Percentiles rank a stretch among this genome's conserved stretches.
Conservation (phyloP, 2,329 filamentous ascomycete species). For the Pseudogymnoascus verrucosus region DNA sequence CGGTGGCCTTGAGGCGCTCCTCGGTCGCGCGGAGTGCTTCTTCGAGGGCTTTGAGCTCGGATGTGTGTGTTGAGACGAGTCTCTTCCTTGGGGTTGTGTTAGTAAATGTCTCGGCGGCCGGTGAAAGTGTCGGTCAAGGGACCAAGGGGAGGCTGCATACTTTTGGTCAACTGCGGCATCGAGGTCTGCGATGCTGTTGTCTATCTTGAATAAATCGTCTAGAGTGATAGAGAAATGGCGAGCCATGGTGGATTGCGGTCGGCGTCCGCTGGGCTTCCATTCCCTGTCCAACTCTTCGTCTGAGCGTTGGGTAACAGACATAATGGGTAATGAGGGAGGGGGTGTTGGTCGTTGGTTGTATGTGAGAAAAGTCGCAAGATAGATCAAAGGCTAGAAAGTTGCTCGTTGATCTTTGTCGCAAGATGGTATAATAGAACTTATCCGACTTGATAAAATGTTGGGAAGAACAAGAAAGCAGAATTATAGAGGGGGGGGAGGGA, state of each 20-base stretch:
- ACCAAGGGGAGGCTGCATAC: constrained; percentile 37
- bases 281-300: constrained; percentile 67
- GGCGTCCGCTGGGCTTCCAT: constrained; percentile 67
- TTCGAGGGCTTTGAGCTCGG: constrained; percentile 81
- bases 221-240: constrained; percentile 79
- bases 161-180: constrained; percentile 71
- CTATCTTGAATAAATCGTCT: constrained; percentile 83
- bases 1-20: constrained; percentile 52
- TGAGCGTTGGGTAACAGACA: constrained; percentile 29
- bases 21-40: constrained; percentile 78
- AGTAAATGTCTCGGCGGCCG: constrained; percentile 8
- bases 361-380: constrained; percentile 7
- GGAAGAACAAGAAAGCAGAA: neutral
- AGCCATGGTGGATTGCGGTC: constrained; percentile 81
- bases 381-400: neutral
- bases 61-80: constrained; percentile 62
- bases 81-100: constrained; percentile 56
- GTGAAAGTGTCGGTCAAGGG: neutral
- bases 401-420: neutral
- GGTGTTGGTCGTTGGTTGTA: neutral
- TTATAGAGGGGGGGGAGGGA: constrained; percentile 1
- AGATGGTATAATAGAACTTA: neutral
- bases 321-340: constrained; percentile 17
- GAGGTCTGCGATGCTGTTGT: constrained; percentile 66
- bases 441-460: neutral